Evolutionary conservation across 2,329 filamentous ascomycete species (phyloP).

Genomic region (Phyllosticta citribraziliensis): DNA sequence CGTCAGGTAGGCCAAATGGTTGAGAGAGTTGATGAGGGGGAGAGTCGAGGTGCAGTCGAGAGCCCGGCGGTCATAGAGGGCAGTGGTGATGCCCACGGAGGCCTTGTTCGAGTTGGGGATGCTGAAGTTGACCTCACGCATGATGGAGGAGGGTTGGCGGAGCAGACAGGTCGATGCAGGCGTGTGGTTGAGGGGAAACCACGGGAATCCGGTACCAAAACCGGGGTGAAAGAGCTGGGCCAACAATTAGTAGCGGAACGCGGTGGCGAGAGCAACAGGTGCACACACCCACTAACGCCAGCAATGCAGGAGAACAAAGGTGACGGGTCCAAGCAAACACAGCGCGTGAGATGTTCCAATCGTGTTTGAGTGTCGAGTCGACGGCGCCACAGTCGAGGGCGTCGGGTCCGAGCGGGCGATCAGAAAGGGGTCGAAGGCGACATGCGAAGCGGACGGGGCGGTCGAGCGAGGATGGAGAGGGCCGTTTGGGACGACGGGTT

Average conservation of each 20-base stretch:
- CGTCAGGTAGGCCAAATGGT: constrained; percentile 95
- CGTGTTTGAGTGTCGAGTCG: constrained; percentile 2
- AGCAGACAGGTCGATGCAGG: background rate
- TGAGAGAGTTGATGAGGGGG: constrained; percentile 96
- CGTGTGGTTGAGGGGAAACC: background rate
- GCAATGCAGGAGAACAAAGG: constrained; percentile 11
- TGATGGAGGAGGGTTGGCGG: constrained; percentile 43
- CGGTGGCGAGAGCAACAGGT: background rate
- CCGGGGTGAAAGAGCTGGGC: constrained; percentile 19
- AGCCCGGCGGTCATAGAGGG: constrained; percentile 91
- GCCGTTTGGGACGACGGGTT: constrained; percentile 2
- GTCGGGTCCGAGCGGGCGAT: constrained; percentile 7
- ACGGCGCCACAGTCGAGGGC: constrained; percentile 5
- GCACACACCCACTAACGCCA: constrained; percentile 10
- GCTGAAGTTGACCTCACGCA: constrained; percentile 99
- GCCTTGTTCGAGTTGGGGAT: constrained; percentile 99
- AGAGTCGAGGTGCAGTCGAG: constrained; percentile 97
- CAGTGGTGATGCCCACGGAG: constrained; percentile 95
- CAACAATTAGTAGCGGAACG: constrained; percentile 22
- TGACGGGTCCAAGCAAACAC: constrained; percentile 7
- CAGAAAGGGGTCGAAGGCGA: constrained; percentile 4
- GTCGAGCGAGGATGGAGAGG: constrained; percentile 1
- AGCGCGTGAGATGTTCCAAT: constrained; percentile 6
- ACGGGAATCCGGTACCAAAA: constrained; percentile 9
- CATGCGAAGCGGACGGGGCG: constrained; percentile 13